A percentile compares a stretch with the other conserved stretches of the same genome.
Conservation (phyloP, 371 early-diverging fungal genomes). For the Apophysomyces variabilis region DNA sequence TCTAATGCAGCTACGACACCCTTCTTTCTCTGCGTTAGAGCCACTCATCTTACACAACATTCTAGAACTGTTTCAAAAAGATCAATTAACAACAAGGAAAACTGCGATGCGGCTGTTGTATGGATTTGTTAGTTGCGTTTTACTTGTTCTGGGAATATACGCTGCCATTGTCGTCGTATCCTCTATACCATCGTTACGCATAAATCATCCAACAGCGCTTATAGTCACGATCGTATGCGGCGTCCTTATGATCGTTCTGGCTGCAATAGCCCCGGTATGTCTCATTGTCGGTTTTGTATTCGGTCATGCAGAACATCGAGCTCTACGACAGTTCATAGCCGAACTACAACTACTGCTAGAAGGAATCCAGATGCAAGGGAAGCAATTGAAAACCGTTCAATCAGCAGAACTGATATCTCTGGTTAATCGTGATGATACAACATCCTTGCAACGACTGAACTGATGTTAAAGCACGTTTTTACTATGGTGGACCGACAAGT, state of each 20-base stretch:
- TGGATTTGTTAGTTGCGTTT: constrained; percentile 13
- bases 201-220: background rate
- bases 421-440: background rate
- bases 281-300: constrained; percentile 54
- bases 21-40: constrained; percentile 23
- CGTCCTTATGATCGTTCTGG: constrained; percentile 18
- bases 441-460: background rate
- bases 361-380: background rate
- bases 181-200: background rate
- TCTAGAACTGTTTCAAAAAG: constrained; percentile 20
- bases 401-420: background rate
- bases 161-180: constrained; percentile 16
- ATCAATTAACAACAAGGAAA: constrained; percentile 20
- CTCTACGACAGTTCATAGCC: constrained; percentile 29
- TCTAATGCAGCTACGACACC: constrained; percentile 19
- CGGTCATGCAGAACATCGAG: constrained; percentile 42
- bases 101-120: constrained; percentile 25
- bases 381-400: background rate
- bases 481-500: background rate
- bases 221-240: constrained; percentile 24
- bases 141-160: constrained; percentile 24
- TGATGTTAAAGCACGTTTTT: background rate
- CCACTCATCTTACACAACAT: constrained; percentile 21
- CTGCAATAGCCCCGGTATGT: constrained; percentile 24
- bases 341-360: constrained; percentile 31